Evolutionary conservation across 306 rosid genomes (phyloP).

Genomic region (Luffa acutangula): DNA sequence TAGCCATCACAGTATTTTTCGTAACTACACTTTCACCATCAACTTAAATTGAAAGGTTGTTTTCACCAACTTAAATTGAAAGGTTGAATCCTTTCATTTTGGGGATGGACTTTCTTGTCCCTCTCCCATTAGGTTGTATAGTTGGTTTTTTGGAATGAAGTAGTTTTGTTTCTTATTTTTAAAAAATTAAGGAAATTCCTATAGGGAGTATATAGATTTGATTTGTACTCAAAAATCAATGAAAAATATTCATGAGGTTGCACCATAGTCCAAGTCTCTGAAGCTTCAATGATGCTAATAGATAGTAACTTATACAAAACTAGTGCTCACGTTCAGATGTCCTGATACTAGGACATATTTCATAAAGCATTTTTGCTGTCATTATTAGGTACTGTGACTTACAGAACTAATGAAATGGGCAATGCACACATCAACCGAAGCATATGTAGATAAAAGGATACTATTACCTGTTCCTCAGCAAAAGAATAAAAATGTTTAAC

Average conservation of each 20-base stretch:
- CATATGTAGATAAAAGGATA: not conserved
- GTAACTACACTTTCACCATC: too few species aligned
- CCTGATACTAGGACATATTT: not conserved
- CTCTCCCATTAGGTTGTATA: too few species aligned
- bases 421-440: slow-evolving; percentile 1
- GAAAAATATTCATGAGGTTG: not conserved
- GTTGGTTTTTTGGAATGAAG: too few species aligned
- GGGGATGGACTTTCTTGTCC: too few species aligned
- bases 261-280: not conserved
- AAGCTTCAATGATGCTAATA: not conserved
- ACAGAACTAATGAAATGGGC: not conserved
- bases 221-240: not conserved
- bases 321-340: not conserved
- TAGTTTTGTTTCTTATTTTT: too few species aligned
- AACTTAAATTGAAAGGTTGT: too few species aligned
- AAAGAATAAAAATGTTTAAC: not conserved
- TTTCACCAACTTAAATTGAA: too few species aligned
- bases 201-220: not conserved
- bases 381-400: not conserved
- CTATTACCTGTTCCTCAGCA: not conserved
- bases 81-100: too few species aligned
- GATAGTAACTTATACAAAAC: not conserved
- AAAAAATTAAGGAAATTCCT: too few species aligned
- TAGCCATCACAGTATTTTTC: too few species aligned
- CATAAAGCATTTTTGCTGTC: not conserved